Base-by-base conservation (phyloP, 2,329 filamentous ascomycete species). In the Arthrobotrys sphaeroides region DNA sequence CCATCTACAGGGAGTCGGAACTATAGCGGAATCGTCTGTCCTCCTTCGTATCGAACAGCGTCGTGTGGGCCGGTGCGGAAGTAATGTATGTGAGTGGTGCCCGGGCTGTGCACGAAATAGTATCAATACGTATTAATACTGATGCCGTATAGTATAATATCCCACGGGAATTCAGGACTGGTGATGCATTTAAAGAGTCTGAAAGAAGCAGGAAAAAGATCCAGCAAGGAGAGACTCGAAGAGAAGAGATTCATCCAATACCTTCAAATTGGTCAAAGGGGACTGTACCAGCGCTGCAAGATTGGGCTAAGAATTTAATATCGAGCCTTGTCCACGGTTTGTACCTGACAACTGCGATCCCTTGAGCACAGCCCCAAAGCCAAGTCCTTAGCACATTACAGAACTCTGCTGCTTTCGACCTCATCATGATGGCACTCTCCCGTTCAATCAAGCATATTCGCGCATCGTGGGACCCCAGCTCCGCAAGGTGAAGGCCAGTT, bases 301-400 rank as follows among this genome's bases (percentile, higher is more conserved):
- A 55, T 38, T 24, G 28, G 51, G 51, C 51, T 36, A 55, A 31
- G 51, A 55, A 55, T 55, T 55, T 55, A 55, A 55, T 55, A 55
- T 55, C 51, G 43, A 26, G 43, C 7, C 43, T 5, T 33, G 28
- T 33, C 5, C 28, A 33, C n/a, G n/a, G n/a, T n/a, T 20, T 28
- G 47, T 53, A 53, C 47, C 51, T 38, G 51, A 55, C 47, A 53
- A 55, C 51, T 55, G 40, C 47, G 26, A 62, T 51, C 45, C 24
- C 24, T 49, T 65, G n/a, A 55, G 66, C 68, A 73, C 68, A 73
- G 68, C 68, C 68, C 68, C 60, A 73, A 68, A 73, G 68, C 68
- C 68, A 73, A 73, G 68, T 36, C 22, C 57, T 49, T 60, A 61
- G 42, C 68, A n/a, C 20, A 43, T 38, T 13, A 31, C 22, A 22